phyloP scores from a whole-genome alignment of 805 yeast genomes.

The Zygosaccharomyces siamensis region DNA sequence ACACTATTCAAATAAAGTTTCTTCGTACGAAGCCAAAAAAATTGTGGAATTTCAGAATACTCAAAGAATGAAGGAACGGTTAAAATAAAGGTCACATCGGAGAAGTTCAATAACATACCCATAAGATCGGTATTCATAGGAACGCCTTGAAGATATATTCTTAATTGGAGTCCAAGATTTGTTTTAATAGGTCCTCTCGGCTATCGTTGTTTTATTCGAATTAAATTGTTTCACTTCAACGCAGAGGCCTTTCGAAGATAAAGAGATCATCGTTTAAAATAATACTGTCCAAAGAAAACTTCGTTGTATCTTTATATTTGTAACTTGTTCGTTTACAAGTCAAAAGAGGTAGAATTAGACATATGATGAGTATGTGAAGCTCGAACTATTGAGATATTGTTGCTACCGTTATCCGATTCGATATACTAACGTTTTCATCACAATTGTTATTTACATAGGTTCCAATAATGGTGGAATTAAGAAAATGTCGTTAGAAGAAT shows the following conservation, averaged over 20 bases:
- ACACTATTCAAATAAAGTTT: neutral
- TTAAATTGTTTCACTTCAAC: no score
- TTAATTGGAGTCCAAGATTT: no score
- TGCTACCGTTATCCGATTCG: neutral
- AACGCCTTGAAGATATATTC: neutral
- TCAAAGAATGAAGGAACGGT: neutral
- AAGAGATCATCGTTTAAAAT: neutral
- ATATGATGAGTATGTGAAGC: slow-evolving; percentile 8
- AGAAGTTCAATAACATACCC: neutral
- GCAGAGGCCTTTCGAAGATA: no score
- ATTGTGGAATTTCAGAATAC: neutral
- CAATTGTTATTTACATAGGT: slow-evolving; percentile 1
- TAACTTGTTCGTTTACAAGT: neutral
- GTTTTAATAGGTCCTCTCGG: no score
- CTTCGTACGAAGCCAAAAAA: neutral
- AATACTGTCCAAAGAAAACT: neutral
- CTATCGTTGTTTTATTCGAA: no score
- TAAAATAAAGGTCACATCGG: neutral
- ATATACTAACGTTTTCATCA: slow-evolving; percentile 3
- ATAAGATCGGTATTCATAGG: neutral
- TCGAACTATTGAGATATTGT: neutral
- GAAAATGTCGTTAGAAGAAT: slow-evolving; percentile 45
- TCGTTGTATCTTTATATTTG: neutral
- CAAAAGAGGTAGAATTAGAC: slow-evolving; percentile 5
- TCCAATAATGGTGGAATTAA: slow-evolving; percentile 30